Evolutionary conservation across 2,329 filamentous ascomycete species (phyloP), one percentile per base, ranked within the genome.

Genomic region (Fusarium devonianum): DNA sequence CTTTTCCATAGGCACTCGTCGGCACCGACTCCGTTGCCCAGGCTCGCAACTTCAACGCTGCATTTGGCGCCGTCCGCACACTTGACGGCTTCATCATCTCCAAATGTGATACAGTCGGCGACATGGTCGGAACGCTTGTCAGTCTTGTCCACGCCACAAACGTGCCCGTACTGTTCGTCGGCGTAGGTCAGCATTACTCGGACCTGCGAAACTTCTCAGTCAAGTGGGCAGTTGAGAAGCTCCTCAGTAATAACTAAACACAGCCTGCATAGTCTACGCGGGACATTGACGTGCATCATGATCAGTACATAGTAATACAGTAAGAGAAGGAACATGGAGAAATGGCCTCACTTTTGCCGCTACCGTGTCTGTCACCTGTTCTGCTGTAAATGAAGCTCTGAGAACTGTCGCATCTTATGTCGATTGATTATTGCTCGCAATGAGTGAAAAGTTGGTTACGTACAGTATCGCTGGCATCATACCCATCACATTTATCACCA

Each of bases 31-130:
- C 89, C 4, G 94, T 99, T 16, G 91, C 92, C 36, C 94, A 99
- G 74, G 94, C 95, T 4, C 84, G 92, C 65, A 97, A 97, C 75
- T 99, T 99, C 78, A 97, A 97, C 69, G 85, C 87, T 26, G 89
- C 90, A 2, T 97, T 99, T 74, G 95, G 94, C 22, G 79, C 84
- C 5, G 86, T 85, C 11, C 80, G 93, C 48, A 83, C 84, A 19
- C 80, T 99, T 26, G 95, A 99, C 73, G 94, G 94, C 5, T 99
- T 99, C 73, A 96, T 99, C 69, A 97, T 99, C 64, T 93, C 88
- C 53, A 99, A 99, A 74, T 97, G 94, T 71, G 94, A 99, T 75
- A 99, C 94, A 0, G 95, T 99, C 26, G 95, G 94, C n/a, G 93
- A 97, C 75, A 97, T 97, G 92, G 92, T 97, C 32, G 92, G 83